Conservation (phyloP, 495 filamentous ascomycete species). For the Extremus antarcticus region DNA sequence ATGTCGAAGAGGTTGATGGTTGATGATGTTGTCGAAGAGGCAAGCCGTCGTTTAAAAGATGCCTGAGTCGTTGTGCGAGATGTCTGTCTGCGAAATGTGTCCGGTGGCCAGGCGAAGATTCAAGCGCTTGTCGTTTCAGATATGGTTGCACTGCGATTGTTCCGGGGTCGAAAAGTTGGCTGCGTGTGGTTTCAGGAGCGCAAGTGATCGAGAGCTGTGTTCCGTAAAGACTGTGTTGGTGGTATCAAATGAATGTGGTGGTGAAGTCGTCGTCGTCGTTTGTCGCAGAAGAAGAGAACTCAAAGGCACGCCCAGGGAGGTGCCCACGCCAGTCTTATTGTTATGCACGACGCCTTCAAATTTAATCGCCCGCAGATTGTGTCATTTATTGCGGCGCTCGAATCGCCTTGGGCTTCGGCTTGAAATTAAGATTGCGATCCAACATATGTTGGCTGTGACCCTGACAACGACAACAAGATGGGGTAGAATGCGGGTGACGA, state of each 20-base stretch:
- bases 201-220: background rate
- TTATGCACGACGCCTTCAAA: background rate
- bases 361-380: background rate
- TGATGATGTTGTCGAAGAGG: background rate
- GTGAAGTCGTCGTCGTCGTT: background rate
- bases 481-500: too few species aligned
- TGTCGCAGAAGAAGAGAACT: background rate
- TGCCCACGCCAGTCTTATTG: background rate
- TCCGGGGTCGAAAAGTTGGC: too few species aligned
- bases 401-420: background rate
- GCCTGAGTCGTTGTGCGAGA: background rate
- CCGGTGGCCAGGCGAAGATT: too few species aligned
- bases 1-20: background rate
- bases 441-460: too few species aligned
- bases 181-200: background rate
- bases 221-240: background rate
- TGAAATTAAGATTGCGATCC: background rate
- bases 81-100: background rate
- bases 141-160: background rate
- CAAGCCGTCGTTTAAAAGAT: background rate
- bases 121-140: background rate
- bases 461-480: too few species aligned
- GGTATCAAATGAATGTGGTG: background rate
- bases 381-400: background rate
- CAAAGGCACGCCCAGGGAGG: background rate